Percentiles rank a stretch among this genome's conserved stretches.
These are phyloP conservation scores for Phalaenopsis equestris DNA, from an alignment of 106 monocot species.

Conservation along the genomic window DNA sequence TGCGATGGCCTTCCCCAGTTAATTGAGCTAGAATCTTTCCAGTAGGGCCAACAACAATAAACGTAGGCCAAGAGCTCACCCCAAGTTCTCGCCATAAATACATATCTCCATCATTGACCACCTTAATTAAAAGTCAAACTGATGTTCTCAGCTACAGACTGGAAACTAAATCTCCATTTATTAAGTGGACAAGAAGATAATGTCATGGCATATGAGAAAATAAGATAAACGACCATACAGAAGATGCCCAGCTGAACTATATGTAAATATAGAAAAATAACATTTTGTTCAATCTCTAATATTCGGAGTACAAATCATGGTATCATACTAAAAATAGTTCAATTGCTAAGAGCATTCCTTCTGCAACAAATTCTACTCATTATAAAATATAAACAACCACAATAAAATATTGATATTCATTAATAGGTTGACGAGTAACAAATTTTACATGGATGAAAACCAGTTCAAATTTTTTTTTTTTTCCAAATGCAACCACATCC, in stretches of 20 bases:
- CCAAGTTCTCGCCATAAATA: constrained; percentile 91
- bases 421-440: not conserved
- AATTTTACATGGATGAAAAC: not conserved
- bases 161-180: not conserved
- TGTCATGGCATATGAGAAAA: not conserved
- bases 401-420: not conserved
- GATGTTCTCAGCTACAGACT: not conserved
- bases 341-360: not conserved
- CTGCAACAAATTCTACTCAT: not conserved
- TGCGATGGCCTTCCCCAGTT: constrained; percentile 87
- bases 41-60: constrained; percentile 80
- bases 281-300: not conserved
- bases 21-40: constrained; percentile 82
- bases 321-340: not conserved
- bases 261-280: not conserved
- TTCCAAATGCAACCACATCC: not conserved
- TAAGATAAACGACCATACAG: not conserved
- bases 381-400: not conserved
- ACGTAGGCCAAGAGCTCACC: constrained; percentile 95
- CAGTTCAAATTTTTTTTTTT: not conserved
- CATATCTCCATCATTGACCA: constrained; percentile 96
- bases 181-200: not conserved
- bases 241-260: not conserved
- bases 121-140: constrained; percentile 22
- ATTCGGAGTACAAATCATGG: not conserved